Conservation (phyloP, 768 basidiomycete species). For the Phanerochaete sordida region DNA sequence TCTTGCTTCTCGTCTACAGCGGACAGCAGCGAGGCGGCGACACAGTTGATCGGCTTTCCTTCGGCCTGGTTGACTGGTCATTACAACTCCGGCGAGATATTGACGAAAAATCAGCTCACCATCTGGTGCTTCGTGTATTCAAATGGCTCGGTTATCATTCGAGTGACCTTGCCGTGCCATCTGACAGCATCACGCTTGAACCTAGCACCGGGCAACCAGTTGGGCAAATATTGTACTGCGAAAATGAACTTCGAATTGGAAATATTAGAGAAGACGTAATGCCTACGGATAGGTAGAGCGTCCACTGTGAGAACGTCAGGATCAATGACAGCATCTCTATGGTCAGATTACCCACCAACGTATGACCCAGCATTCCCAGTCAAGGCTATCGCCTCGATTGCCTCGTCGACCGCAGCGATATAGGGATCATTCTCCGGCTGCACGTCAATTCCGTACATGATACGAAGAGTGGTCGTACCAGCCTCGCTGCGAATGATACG, state of each 20-base stretch:
- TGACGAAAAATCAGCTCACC: constrained; percentile 31
- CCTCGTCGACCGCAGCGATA: constrained; percentile 10
- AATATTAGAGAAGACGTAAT: neutral
- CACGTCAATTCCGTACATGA: constrained; percentile 16
- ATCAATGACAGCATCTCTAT: neutral
- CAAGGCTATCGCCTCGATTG: neutral
- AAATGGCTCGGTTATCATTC: constrained; percentile 61
- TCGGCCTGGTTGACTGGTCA: neutral
- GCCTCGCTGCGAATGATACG: constrained; percentile 13
- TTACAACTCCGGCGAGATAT: neutral
- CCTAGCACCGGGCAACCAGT: constrained; percentile 62
- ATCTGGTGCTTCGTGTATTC: constrained; percentile 53
- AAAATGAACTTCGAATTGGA: neutral
- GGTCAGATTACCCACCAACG: constrained; percentile 14
- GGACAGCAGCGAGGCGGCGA: neutral
- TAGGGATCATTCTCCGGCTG: constrained; percentile 13
- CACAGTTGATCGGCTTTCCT: neutral
- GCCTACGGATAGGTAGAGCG: constrained; percentile 1
- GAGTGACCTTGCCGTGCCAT: constrained; percentile 63
- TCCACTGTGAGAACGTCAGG: neutral
- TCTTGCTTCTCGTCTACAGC: neutral
- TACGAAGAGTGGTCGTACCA: constrained; percentile 9
- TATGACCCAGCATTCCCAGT: constrained; percentile 12
- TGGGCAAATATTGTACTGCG: constrained; percentile 53
- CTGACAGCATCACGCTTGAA: constrained; percentile 57